Percentiles rank a stretch among this genome's conserved stretches.
phyloP scores from a whole-genome alignment of 768 basidiomycete species.

The Lactifluus echinatus region DNA sequence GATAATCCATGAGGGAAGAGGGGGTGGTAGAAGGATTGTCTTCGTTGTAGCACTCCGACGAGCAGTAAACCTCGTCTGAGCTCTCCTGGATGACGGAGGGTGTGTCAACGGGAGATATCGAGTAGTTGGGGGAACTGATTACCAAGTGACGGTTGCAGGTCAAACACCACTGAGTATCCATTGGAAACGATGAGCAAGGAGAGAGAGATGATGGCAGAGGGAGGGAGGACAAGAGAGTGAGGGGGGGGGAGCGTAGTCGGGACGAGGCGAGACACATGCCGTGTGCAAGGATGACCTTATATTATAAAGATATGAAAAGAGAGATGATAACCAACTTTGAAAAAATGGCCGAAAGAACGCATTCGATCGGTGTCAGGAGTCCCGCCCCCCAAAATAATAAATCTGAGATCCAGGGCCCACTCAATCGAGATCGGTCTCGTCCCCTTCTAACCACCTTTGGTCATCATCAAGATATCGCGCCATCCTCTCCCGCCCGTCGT shows the following conservation, averaged over 20 bases:
- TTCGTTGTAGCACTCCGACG: slow-evolving; percentile 34
- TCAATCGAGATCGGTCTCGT: slow-evolving; percentile 18
- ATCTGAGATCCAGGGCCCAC: slow-evolving; percentile 15
- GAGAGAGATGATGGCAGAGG: slow-evolving; percentile 20
- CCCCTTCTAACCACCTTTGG: slow-evolving; percentile 17
- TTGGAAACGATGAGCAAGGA: slow-evolving; percentile 22
- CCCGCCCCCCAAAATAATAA: slow-evolving; percentile 16
- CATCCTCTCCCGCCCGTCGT: not conserved
- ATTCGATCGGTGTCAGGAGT: slow-evolving; percentile 2
- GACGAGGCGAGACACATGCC: slow-evolving; percentile 4
- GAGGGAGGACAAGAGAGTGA: slow-evolving; percentile 16
- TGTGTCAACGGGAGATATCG: slow-evolving; percentile 21
- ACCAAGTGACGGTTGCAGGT: slow-evolving; percentile 53
- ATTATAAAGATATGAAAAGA: slow-evolving; percentile 13
- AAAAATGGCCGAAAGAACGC: slow-evolving; percentile 4
- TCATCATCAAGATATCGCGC: slow-evolving; percentile 6
- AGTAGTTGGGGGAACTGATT: slow-evolving; percentile 25
- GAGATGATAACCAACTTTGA: not conserved
- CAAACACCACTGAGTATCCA: slow-evolving; percentile 69
- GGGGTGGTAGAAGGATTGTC: slow-evolving; percentile 23
- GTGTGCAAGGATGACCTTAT: slow-evolving; percentile 12
- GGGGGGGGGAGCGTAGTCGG: not conserved
- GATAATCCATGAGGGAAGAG: slow-evolving; percentile 15
- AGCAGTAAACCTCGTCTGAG: slow-evolving; percentile 44
- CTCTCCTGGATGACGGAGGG: slow-evolving; percentile 26